A percentile compares a stretch with the other conserved stretches of the same genome.
These are phyloP conservation scores for Microcos paniculata DNA, from an alignment of 345 rosid genomes.

Conservation along the genomic window DNA sequence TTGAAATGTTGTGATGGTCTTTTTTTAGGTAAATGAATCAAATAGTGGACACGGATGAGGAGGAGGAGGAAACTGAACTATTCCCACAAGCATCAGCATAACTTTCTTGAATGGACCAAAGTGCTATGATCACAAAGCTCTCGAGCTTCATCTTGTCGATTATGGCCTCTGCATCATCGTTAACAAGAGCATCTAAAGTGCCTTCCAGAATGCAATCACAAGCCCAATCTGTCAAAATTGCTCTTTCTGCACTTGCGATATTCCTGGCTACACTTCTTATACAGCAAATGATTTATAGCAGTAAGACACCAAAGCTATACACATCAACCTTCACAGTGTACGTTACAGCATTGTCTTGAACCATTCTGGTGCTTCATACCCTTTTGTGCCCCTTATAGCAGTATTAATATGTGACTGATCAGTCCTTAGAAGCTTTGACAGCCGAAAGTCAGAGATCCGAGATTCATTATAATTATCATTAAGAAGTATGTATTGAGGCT, in stretches of 20 bases:
- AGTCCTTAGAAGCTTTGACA: constrained; percentile 41
- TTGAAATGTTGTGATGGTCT: no score
- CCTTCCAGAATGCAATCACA: constrained; percentile 36
- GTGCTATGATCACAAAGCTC: no score
- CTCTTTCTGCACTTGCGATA: constrained; percentile 20
- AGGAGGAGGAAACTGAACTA: no score
- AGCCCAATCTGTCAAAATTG: constrained; percentile 35
- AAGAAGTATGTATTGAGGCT: constrained; percentile 23
- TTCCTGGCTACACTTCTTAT: constrained; percentile 27
- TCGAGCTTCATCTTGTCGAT: no score
- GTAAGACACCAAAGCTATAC: constrained; percentile 40
- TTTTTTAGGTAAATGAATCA: no score
- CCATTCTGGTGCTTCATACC: constrained; percentile 54
- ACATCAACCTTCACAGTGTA: constrained; percentile 46
- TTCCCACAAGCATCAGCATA: no score
- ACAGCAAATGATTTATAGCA: constrained; percentile 42
- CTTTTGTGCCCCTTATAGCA: constrained; percentile 45
- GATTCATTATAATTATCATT: constrained; percentile 35
- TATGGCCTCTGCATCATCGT: constrained; percentile 24
- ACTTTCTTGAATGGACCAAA: no score
- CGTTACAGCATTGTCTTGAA: constrained; percentile 39
- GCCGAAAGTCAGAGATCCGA: constrained; percentile 48
- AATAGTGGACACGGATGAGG: no score
- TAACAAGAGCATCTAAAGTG: constrained; percentile 28
- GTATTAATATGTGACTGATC: constrained; percentile 45